Evolutionary conservation across 2,329 filamentous ascomycete genomes (phyloP), one percentile per base, ranked within the genome.

Genomic region (Fusarium setosum): DNA sequence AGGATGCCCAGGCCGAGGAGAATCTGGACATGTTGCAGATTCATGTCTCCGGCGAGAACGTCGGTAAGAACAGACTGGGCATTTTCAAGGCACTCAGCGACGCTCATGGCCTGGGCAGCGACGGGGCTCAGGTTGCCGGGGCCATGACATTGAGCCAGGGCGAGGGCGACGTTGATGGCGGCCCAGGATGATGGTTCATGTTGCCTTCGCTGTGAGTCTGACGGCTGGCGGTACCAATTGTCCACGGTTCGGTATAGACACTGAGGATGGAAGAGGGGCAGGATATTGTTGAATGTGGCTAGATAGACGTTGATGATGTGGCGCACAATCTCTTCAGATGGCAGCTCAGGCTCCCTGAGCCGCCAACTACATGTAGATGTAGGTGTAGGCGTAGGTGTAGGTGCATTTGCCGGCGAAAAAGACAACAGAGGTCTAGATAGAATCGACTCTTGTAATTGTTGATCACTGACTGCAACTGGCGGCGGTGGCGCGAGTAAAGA

Each of bases 1-100:
- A 68, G 23, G 1, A 68, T 21, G 6, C 54, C 54, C 51, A 68
- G 24, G 0, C 66, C 66, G 8, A 68, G 3, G 9, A 68, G 53
- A 1, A 62, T 44, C 3, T 68, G 66, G 10, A 68, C 50, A 4
- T 55, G 51, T 1, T 49, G 1, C 3, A 68, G 56, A 2, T 44
- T 45, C 4, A 31, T 32, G 5, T 63, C 35, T 0, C 53, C 35
- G 7, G 56, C 21, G 15, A 65, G 42, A 1, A 69, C 21, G 1
- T 63, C 37, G 4, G 55, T 44, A 0, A 69, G 37, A 0, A 56
- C 66, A 1, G 65, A 45, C 13, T 69, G 66, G 1, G 47, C 66
- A 4, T 63, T 69, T 13, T 58, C 32, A 13, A 68, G 56, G 8
- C 29, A 69, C 3, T 40, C 17, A 0, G 26, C 31, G 0, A 47